These are phyloP conservation scores for Pseudogymnoascus sp. DNA, from an alignment of 2,329 filamentous ascomycete species.

Conservation along the genomic window DNA sequence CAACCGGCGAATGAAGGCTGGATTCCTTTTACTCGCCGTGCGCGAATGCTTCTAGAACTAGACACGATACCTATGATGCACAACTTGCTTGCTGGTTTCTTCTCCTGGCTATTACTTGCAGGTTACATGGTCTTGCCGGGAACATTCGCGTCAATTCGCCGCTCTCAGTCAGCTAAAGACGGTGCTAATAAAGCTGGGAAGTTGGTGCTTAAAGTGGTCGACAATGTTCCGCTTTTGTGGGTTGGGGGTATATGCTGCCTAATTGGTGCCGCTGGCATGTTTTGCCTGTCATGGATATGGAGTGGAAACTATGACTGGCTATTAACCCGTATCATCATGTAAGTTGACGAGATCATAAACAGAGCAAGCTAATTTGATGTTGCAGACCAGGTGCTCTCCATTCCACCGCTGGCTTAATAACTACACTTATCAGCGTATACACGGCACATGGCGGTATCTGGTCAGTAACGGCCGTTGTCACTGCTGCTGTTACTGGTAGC, in stretches of 20 bases:
- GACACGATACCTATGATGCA: conserved; percentile 24
- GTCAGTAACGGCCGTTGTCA: conserved; percentile 22
- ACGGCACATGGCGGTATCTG: conserved; percentile 18
- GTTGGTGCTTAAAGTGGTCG: conserved; percentile 15
- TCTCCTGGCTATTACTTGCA: conserved; percentile 22
- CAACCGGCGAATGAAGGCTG: not conserved
- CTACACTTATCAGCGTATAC: conserved; percentile 23
- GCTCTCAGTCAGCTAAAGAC: conserved; percentile 7
- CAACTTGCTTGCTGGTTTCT: conserved; percentile 23
- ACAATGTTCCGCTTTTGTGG: conserved; percentile 20
- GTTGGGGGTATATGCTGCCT: conserved; percentile 17
- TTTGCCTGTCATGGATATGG: conserved; percentile 19
- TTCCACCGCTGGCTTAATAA: conserved; percentile 21
- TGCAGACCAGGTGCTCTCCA: conserved; percentile 21
- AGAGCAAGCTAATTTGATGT: conserved; percentile 9
- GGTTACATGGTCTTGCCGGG: conserved; percentile 25
- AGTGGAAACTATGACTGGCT: conserved; percentile 23
- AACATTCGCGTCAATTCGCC: conserved; percentile 20
- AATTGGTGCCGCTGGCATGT: conserved; percentile 21
- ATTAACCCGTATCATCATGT: conserved; percentile 22
- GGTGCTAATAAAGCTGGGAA: conserved; percentile 12
- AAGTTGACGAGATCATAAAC: not conserved
- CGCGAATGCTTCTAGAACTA: conserved; percentile 23
- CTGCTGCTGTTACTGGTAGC: conserved; percentile 19
- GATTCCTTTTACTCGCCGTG: conserved; percentile 19